Evolutionary conservation across 148 eudicot species (phyloP).

Genomic region (Rhododendron vialii): DNA sequence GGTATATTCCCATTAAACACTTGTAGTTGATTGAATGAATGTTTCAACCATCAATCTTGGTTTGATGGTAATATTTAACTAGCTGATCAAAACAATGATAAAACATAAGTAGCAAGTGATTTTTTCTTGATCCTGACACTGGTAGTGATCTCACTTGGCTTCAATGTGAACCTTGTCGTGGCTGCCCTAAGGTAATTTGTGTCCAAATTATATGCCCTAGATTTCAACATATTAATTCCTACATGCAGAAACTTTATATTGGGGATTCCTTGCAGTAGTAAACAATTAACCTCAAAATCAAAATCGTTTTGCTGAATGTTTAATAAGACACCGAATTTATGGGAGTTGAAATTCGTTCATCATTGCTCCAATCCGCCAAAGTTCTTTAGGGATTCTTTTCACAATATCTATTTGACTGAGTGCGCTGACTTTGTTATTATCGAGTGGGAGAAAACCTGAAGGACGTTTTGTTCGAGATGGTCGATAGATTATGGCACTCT

Average conservation of each 20-base stretch:
- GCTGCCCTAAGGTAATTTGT: constrained; percentile 57
- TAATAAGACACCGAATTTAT: neutral
- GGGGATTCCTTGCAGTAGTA: neutral
- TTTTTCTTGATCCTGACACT: constrained; percentile 66
- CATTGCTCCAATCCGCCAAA: neutral
- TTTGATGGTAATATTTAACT: neutral
- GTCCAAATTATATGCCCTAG: neutral
- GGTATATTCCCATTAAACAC: constrained; percentile 27
- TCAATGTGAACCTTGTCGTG: constrained; percentile 88
- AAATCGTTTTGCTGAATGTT: neutral
- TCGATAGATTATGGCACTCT: neutral
- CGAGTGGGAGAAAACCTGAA: neutral
- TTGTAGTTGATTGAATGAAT: neutral
- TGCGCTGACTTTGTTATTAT: neutral
- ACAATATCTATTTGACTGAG: neutral
- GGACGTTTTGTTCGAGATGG: neutral
- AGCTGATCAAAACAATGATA: neutral
- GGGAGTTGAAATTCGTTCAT: no score
- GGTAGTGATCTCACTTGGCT: constrained; percentile 98
- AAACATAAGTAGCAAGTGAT: neutral
- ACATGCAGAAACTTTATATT: neutral
- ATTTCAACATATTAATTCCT: neutral
- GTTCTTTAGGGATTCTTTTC: neutral
- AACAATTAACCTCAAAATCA: neutral
- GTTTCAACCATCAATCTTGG: neutral